Evolutionary conservation across 1,284 basidiomycete genomes (phyloP), one percentile per base, ranked within the genome.

Genomic region (Rhizopogon parksii): DNA sequence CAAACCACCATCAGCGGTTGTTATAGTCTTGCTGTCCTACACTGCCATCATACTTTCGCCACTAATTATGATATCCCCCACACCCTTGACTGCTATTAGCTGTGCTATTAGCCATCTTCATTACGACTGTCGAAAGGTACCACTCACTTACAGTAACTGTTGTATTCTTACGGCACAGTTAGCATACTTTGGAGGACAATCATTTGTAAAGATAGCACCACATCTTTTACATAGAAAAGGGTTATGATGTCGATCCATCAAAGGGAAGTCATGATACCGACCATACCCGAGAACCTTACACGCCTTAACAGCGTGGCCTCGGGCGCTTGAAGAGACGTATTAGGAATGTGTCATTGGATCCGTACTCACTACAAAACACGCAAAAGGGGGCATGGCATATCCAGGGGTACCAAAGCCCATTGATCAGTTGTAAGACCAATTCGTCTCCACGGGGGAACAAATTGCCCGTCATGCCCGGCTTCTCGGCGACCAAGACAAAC

Each of bases 141-240:
- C 37, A 34, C 36, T 53, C 51, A 45, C 32, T 30, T 50, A 51
- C 34, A 24, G 36, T 37, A 6, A 21, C 49, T 42, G 32, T 40
- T 46, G 39, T 40, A 52, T 47, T 36, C 50, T 45, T 46, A 15
- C 47, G 40, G 40, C 36, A 38, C 42, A 50, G 40, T 24, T n/a
- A 47, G 17, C 21, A 32, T 32, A 34, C 42, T 49, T 34, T 25
- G 19, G 35, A 43, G 30, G 27, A 24, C 36, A 21, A 51, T 37
- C n/a, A 36, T 21, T 51, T 49, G 55, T 60, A 56, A 57, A 58
- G 42, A 52, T n/a, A 53, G 36, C 49, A 34, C 49, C 53, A 47
- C 42, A n/a, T 34, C 30, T 34, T 32, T 34, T 45, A 9, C 19
- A 45, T 30, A 34, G 42, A 45, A 45, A 45, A 45, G 42, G 42